Conservation (phyloP, 305 asterid species). For the Vinca major region DNA sequence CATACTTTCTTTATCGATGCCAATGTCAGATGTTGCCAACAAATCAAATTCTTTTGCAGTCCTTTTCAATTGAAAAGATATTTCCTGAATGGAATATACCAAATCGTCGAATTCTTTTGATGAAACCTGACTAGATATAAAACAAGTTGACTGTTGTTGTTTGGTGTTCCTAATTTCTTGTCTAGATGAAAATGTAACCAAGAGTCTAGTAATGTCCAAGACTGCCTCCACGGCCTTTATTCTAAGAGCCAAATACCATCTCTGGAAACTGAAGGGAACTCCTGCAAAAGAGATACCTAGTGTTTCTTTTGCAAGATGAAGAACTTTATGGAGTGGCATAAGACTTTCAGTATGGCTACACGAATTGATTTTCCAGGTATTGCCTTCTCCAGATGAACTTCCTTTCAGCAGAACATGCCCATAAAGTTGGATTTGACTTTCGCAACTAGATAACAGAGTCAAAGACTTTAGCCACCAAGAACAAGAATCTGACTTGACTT, state of each 20-base stretch:
- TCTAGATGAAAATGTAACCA: constrained; percentile 25
- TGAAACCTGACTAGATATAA: constrained; percentile 16
- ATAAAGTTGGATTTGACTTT: constrained; percentile 44
- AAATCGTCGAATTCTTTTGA: constrained; percentile 23
- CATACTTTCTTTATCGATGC: constrained; percentile 51
- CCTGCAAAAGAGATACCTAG: constrained; percentile 39
- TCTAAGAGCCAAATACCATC: constrained; percentile 65
- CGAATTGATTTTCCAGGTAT: constrained; percentile 16
- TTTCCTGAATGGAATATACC: constrained; percentile 27
- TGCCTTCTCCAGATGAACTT: constrained; percentile 19
- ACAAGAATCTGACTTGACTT: constrained; percentile 45
- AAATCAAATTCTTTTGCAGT: constrained; percentile 64
- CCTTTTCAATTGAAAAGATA: constrained; percentile 41
- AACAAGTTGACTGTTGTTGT: constrained; percentile 19
- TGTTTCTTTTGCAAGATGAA: constrained; percentile 34
- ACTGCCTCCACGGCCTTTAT: constrained; percentile 40
- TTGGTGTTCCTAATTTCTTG: constrained; percentile 20
- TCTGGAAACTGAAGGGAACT: constrained; percentile 43
- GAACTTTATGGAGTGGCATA: constrained; percentile 31
- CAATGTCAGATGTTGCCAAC: constrained; percentile 41
- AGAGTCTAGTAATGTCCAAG: constrained; percentile 34
- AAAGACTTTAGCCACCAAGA: constrained; percentile 61
- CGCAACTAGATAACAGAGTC: constrained; percentile 49
- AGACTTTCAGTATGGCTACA: constrained; percentile 32
- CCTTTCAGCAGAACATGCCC: constrained; percentile 17